Percentiles rank a stretch among this genome's conserved stretches.
Conservation (phyloP, 768 basidiomycete genomes). For the Macrolepiota dolichaula region DNA sequence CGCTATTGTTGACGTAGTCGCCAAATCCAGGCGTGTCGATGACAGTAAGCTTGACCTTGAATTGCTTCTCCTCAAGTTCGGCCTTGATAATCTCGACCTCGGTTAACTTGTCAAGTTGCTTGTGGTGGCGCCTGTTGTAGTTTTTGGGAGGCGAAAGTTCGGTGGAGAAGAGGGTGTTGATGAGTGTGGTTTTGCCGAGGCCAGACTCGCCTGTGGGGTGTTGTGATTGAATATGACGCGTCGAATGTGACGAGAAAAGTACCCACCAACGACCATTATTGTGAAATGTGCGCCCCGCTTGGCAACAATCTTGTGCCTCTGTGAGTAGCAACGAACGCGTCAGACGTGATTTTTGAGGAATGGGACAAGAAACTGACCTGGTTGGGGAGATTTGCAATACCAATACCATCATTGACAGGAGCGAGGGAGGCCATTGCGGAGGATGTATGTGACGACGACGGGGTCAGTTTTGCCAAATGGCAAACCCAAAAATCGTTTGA, state of each 20-base stretch:
- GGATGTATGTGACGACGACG: constrained; percentile 20
- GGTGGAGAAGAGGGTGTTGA: constrained; percentile 98
- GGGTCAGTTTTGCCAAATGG: constrained; percentile 20
- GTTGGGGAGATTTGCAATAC: constrained; percentile 96
- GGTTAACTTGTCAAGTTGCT: constrained; percentile 98
- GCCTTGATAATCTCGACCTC: constrained; percentile 99
- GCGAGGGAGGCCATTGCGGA: constrained; percentile 40
- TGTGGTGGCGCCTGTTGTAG: constrained; percentile 83
- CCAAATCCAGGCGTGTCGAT: constrained; percentile 99
- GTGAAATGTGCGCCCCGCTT: constrained; percentile 98
- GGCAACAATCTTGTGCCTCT: constrained; percentile 99
- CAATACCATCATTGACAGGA: constrained; percentile 72
- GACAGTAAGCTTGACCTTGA: constrained; percentile 98
- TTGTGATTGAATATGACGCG: not conserved
- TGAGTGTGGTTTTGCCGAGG: constrained; percentile 93
- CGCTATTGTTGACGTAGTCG: constrained; percentile 99
- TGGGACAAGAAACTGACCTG: constrained; percentile 48
- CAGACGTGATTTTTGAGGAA: constrained; percentile 11
- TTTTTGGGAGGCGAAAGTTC: constrained; percentile 92
- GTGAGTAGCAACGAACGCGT: constrained; percentile 25
- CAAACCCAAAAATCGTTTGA: constrained; percentile 35
- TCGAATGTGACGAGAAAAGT: not conserved
- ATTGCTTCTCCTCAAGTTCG: constrained; percentile 97
- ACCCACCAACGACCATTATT: constrained; percentile 96
- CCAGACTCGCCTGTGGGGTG: constrained; percentile 81